These are phyloP conservation scores for Aspergillus candidus DNA, from an alignment of 2,329 filamentous ascomycete genomes.

Conservation along the genomic window DNA sequence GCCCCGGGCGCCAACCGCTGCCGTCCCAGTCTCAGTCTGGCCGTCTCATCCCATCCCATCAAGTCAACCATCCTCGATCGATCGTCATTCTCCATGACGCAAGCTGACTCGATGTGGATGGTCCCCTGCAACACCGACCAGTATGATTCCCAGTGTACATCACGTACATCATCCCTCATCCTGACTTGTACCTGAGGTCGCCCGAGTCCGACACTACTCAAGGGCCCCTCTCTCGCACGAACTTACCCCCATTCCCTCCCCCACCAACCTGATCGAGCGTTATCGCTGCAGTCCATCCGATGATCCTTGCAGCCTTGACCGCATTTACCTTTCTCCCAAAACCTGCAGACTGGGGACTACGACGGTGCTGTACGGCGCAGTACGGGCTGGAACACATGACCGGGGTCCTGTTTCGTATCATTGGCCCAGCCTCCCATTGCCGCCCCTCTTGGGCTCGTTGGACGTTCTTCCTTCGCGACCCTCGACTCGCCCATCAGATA, in stretches of 20 bases:
- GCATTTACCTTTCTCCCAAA: too few relatives aligned
- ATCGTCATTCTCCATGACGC: too few relatives aligned
- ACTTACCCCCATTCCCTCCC: neutral
- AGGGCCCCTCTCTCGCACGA: neutral
- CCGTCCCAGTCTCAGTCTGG: too few relatives aligned
- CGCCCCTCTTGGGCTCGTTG: too few relatives aligned
- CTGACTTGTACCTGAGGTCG: neutral
- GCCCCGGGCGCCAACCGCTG: too few relatives aligned
- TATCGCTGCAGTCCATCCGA: too few relatives aligned
- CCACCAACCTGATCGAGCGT: too few relatives aligned
- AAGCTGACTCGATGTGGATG: too few relatives aligned
- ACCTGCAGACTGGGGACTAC: constrained; percentile 5
- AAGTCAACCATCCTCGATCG: too few relatives aligned
- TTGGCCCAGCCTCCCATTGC: constrained; percentile 5
- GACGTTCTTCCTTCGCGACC: constrained; percentile 1
- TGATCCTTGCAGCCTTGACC: too few relatives aligned
- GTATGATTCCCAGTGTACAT: neutral
- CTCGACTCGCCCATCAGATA: constrained; percentile 1
- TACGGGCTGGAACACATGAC: constrained; percentile 8
- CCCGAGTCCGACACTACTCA: neutral
- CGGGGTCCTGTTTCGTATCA: neutral
- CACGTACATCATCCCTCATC: neutral
- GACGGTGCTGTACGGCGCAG: constrained; percentile 5
- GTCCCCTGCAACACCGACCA: too few relatives aligned
- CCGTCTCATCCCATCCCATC: too few relatives aligned